Evolutionary conservation across 1,284 basidiomycete species (phyloP), one percentile per base, ranked within the genome.

Genomic region (Stygiomarasmius scandens): DNA sequence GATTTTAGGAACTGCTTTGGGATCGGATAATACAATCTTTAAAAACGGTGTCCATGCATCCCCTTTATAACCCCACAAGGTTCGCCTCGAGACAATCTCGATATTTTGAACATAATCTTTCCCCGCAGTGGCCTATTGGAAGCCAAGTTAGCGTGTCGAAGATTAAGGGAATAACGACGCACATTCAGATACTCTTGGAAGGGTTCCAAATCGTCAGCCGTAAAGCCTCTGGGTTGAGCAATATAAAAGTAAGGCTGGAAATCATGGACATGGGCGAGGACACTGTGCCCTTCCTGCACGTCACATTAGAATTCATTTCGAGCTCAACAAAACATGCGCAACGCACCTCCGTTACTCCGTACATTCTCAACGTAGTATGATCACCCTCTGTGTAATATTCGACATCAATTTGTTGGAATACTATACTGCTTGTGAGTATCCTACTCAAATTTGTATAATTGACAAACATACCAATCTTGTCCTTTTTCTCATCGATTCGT

Each of bases 331-430:
- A 41, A 12, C 2, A 3, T 19, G 16, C 32, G 24, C 36, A 56
- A 25, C 49, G 38, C 57, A 90, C 92, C 76, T 94, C 78, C 2
- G 93, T 97, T 3, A 97, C 91, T 47, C 95, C 95, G 71, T 89
- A 98, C 75, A 97, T 85, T 41, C 92, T 80, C 32, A 97, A 66
- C 48, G 79, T 80, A 0, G 83, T 77, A 1, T 72, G 76, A 23
- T 78, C 77, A 5, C 65, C 64, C 58, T 90, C 87, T 2, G 79
- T 79, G 2, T 86, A 77, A 59, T 92, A 87, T 63, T 96, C 92
- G 10, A 98, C 81, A 62, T 98, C 96, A 58, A 95, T 95, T 71
- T 98, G 96, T 70, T 98, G 95, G 66, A 98, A 97, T 16, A 90
- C 90, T 92, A 45, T 38, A 57, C 54, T 23, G 52, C 49, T 10